Conservation (phyloP, 371 early-diverging fungal genomes). For the Circinella minor region DNA sequence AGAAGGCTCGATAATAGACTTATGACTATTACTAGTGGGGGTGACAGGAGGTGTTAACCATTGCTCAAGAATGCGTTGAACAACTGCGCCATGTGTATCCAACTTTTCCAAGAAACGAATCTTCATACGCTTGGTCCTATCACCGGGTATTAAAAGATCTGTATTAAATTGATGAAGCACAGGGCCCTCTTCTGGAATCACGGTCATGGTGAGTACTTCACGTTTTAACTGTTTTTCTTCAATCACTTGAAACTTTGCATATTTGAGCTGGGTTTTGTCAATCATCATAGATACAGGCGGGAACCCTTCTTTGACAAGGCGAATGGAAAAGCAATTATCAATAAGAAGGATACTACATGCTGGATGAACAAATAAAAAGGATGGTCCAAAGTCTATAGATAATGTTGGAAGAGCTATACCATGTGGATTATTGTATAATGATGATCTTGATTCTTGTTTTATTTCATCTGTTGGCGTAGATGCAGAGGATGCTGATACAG, state of each 20-base stretch:
- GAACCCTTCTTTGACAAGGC: conserved; percentile 47
- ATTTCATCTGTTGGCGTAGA: too few relatives aligned
- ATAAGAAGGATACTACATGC: conserved; percentile 61
- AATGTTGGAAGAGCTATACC: conserved; percentile 63
- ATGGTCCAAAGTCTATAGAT: conserved; percentile 59
- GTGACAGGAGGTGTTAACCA: conserved; percentile 35
- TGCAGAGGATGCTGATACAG: too few relatives aligned
- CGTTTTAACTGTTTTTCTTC: conserved; percentile 40
- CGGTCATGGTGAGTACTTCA: conserved; percentile 54
- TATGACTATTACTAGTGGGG: background rate
- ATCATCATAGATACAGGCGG: conserved; percentile 53
- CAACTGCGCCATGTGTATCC: conserved; percentile 56
- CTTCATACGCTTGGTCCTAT: conserved; percentile 39
- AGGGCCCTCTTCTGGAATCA: conserved; percentile 36
- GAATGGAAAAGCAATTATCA: conserved; percentile 58
- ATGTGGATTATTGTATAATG: conserved; percentile 29
- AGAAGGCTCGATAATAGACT: background rate
- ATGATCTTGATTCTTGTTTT: conserved; percentile 12
- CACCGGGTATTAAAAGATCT: conserved; percentile 46
- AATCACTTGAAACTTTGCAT: conserved; percentile 48
- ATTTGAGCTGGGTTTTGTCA: conserved; percentile 50
- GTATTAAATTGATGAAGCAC: conserved; percentile 42
- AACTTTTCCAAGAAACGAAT: conserved; percentile 63
- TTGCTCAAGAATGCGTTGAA: conserved; percentile 57
- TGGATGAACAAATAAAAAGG: conserved; percentile 56